Base-by-base conservation (phyloP, 306 rosid species). In the Clitoria ternatea region DNA sequence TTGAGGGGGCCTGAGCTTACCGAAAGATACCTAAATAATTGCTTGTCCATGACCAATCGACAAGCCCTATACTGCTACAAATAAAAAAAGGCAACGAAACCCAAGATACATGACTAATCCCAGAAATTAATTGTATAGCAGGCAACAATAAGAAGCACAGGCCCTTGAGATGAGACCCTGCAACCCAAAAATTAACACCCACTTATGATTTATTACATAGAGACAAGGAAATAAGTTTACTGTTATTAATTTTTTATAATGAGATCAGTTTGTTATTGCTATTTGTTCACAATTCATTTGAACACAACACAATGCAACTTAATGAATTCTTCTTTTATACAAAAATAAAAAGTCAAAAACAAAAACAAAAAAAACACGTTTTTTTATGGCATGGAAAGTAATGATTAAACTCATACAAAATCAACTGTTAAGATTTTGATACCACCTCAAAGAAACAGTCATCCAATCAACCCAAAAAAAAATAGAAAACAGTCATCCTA, bases 61-160 rank as follows among this genome's bases (percentile, higher is more conserved):
- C 89, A 66, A 93, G 94, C 67, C 97, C 89, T 30, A 79, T 78
- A 59, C 96, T 70, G 84, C 92, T 93, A 76, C 94, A 92, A 73
- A 90, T 74, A 81, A 93, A 90, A 85, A 87, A 93, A 59, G 98
- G 98, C 29, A 93, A 85, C 36, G 97, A 85, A 81, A 84, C 83
- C 97, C 96, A 93, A 18, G 96, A 85, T 26, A 93, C 96, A 84
- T 79, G 86, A 83, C 97, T 90, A 72, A 93, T 93, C 73, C 98
- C 98, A 54, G 81, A 94, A 66, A 84, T 81, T 77, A 93, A 80
- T 73, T 90, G 98, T 71, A 93, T 68, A 54, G 83, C 89, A 73
- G 97, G 98, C 80, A 93, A 84, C 84, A 93, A 70, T 75, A 90
- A 81, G 85, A 83, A 85, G 87, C 94, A 89, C 33, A 62, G 3